Evolutionary conservation across 2,329 filamentous ascomycete genomes (phyloP), one percentile per base, ranked within the genome.

Genomic region (Calonectria montana): DNA sequence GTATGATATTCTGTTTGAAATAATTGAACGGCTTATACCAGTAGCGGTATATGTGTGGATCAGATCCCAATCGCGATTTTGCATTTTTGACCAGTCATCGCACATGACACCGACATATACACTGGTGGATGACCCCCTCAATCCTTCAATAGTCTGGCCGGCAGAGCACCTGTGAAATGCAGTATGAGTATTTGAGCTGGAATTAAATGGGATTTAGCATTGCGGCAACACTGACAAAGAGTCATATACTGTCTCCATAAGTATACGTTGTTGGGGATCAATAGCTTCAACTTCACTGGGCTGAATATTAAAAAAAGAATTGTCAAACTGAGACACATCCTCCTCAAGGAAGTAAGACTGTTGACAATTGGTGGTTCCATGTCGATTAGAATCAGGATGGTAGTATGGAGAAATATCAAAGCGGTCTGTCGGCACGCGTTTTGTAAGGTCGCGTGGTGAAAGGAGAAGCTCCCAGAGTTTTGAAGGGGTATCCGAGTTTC

Each of bases 1-100:
- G 73, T 88, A 87, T 1, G 86, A 88, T 21, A 89, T 80, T 55
- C 88, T 81, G 76, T 89, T 89, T 1, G 86, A 86, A 71, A 87
- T 82, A 80, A 88, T 87, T 21, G 85, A 84, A 74, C 84, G 18
- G 18, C 41, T 23, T 7, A 25, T 67, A 13, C 63, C 63, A 1
- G 35, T 45, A 12, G 27, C 48, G 10, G n/a, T 13, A 23, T 57
- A 39, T 1, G 23, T 41, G 10, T 48, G 47, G 4, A n/a, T 23
- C 4, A n/a, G 27, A 4, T 43, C 21, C 21, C 29, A 21, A 16
- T 64, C 61, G 9, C 61, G 61, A 29, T 23, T 3, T 5, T n/a
- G 25, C 27, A 55, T 21, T 12, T 21, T 21, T 6, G 53, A 18
- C n/a, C 53, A 66, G 63, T 66, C 63, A 23, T 25, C 25, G 7